Base-by-base conservation (phyloP, 345 rosid genomes). In the Lepidium sativum region DNA sequence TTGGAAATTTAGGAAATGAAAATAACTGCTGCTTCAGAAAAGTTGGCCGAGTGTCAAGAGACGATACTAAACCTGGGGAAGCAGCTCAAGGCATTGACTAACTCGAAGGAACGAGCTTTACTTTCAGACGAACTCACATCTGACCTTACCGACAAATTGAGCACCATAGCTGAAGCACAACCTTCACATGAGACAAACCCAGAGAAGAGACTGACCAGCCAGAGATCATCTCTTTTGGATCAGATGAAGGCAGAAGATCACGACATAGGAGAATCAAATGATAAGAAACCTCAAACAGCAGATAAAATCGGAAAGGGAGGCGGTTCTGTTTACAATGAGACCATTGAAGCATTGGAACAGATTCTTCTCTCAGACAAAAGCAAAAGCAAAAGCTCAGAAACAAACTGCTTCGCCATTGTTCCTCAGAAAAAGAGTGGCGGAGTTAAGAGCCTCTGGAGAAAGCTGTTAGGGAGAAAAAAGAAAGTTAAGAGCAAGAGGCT, bases 11-110 rank as follows among this genome's bases (percentile, higher is more conserved):
- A 94, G 99, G 85, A 86, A 33, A 70, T 81, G 86, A 97, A 90
- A 81, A 83, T 87, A 67, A 62, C 90, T 40, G 90, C 90, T 65
- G 99, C 99, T 74, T 86, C 99, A 54, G 90, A 89, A 54, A 94
- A 86, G 80, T 75, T 94, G 66, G 97, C 96, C 0, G 96, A 94
- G 76, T 94, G 96, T 77, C 97, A 90, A 75, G 95, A 87, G 70
- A 86, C 96, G 10, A 90, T 94, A 48, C 70, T 84, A 50, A 84
- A 86, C 77, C 70, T 94, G 4, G 97, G 97, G 58, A 94, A 94
- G 75, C 99, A 94, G 77, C 75, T 89, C 50, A 87, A 83, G 73
- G 91, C 87, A 56, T 71, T 94, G 79, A 82, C 95, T 60, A 38
- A 84, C 63, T 80, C 92, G 6, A 81, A 73, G 39, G 89, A 87